Percentiles rank a stretch among this genome's conserved stretches.
These are phyloP conservation scores for Dipsacomyces acuminosporus DNA, from an alignment of 371 early-diverging fungal genomes.

Conservation along the genomic window DNA sequence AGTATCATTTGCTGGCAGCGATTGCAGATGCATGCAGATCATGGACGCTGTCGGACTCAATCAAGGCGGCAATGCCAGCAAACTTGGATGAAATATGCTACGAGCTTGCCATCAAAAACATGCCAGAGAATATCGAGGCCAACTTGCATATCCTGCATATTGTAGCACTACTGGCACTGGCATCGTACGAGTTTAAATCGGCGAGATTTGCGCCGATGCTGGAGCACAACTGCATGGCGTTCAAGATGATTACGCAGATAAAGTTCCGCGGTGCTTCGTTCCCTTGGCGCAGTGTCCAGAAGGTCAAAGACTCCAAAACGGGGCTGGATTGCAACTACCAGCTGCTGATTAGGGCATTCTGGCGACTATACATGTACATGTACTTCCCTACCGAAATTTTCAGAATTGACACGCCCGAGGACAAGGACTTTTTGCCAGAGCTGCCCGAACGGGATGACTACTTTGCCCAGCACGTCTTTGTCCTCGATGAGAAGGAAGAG, in stretches of 20 bases:
- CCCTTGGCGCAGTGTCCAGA: conserved; percentile 38
- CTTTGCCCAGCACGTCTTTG: conserved; percentile 38
- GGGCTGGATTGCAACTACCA: conserved; percentile 43
- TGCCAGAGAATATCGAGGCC: conserved; percentile 12
- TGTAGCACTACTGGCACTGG: conserved; percentile 28
- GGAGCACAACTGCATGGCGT: conserved; percentile 40
- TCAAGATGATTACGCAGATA: conserved; percentile 35
- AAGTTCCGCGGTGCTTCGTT: conserved; percentile 40
- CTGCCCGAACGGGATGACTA: conserved; percentile 33
- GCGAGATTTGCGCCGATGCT: conserved; percentile 46
- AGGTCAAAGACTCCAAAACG: conserved; percentile 2
- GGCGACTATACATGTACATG: conserved; percentile 36
- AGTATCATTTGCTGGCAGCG: conserved; percentile 33
- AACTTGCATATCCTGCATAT: conserved; percentile 18
- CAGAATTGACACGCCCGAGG: conserved; percentile 41
- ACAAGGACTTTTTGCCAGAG: conserved; percentile 44
- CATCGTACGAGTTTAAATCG: conserved; percentile 45
- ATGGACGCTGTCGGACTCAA: conserved; percentile 43
- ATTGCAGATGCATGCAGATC: conserved; percentile 44
- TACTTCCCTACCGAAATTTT: conserved; percentile 44
- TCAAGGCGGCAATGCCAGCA: conserved; percentile 35
- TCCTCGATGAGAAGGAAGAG: conserved; percentile 27
- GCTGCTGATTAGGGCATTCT: conserved; percentile 38
- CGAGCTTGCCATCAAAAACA: conserved; percentile 23
- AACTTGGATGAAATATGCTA: conserved; percentile 44